Conservation (phyloP, 2,329 filamentous ascomycete genomes). For the Ophiocordyceps polyrhachis-furcata region DNA sequence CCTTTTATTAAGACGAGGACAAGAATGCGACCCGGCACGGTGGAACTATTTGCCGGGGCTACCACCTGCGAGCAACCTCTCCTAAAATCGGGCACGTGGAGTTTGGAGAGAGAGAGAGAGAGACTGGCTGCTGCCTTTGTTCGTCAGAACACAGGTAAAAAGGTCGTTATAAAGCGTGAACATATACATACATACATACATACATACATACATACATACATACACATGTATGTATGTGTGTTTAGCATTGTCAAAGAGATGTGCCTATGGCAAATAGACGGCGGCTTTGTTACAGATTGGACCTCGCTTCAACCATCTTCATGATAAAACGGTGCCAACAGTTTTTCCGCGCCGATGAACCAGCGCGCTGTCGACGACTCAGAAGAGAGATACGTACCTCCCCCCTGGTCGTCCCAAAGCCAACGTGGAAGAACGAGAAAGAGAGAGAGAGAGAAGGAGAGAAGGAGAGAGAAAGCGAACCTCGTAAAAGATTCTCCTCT, state of each 20-base stretch:
- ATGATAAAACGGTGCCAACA: background rate
- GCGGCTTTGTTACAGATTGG: too few species aligned
- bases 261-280: too few species aligned
- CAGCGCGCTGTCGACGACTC: background rate
- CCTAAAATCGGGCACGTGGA: background rate
- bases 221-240: too few species aligned
- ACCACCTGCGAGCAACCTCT: background rate
- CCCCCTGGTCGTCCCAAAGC: background rate
- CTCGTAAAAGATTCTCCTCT: background rate
- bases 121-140: background rate
- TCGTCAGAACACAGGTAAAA: too few species aligned
- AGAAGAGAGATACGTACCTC: background rate
- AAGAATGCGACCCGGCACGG: background rate
- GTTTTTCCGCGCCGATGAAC: background rate
- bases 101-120: background rate
- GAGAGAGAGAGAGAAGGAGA: too few species aligned
- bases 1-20: too few species aligned
- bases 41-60: background rate
- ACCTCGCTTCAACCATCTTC: too few species aligned
- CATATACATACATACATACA: too few species aligned
- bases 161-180: too few species aligned
- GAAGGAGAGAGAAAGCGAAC: background rate
- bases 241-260: too few species aligned
- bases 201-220: too few species aligned
- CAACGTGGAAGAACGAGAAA: conserved; percentile 1